Conservation (phyloP, 2,329 filamentous ascomycete species). For the Alternaria alternata region DNA sequence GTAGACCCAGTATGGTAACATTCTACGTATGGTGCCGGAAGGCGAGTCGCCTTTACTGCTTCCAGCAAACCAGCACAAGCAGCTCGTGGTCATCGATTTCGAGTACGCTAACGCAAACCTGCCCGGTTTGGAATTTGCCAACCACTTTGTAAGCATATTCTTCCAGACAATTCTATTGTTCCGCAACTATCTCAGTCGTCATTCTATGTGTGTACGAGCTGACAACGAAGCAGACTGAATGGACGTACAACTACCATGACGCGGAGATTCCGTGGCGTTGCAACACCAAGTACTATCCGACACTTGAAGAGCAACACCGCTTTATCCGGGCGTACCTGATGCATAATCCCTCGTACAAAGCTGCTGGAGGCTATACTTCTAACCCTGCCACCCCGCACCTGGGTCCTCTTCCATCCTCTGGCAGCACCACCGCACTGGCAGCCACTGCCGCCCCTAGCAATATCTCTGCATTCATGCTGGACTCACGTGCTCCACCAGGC, state of each 20-base stretch:
- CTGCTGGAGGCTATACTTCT: conserved; percentile 61
- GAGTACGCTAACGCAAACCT: conserved; percentile 94
- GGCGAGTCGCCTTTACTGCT: conserved; percentile 84
- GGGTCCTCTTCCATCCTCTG: conserved; percentile 40
- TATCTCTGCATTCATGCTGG: conserved; percentile 77
- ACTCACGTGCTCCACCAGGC: conserved; percentile 57
- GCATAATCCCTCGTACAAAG: conserved; percentile 75
- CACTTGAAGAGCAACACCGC: conserved; percentile 77
- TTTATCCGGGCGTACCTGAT: conserved; percentile 88
- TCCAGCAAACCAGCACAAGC: conserved; percentile 92
- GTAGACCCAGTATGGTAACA: conserved; percentile 97
- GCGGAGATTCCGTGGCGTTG: conserved; percentile 70
- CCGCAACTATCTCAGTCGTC: background rate
- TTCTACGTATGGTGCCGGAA: conserved; percentile 76
- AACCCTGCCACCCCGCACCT: conserved; percentile 52
- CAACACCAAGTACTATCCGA: conserved; percentile 76
- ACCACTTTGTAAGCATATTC: conserved; percentile 77
- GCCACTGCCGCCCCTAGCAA: conserved; percentile 45
- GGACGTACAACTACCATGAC: conserved; percentile 98
- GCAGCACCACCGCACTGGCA: conserved; percentile 44
- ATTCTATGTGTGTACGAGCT: background rate
- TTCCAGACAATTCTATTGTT: background rate
- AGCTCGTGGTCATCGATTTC: conserved; percentile 96
- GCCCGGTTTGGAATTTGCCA: conserved; percentile 89
- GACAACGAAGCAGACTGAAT: conserved; percentile 70